Evolutionary conservation across 495 filamentous ascomycete genomes (phyloP), one percentile per base, ranked within the genome.

Genomic region (Penicillium diatomitis): DNA sequence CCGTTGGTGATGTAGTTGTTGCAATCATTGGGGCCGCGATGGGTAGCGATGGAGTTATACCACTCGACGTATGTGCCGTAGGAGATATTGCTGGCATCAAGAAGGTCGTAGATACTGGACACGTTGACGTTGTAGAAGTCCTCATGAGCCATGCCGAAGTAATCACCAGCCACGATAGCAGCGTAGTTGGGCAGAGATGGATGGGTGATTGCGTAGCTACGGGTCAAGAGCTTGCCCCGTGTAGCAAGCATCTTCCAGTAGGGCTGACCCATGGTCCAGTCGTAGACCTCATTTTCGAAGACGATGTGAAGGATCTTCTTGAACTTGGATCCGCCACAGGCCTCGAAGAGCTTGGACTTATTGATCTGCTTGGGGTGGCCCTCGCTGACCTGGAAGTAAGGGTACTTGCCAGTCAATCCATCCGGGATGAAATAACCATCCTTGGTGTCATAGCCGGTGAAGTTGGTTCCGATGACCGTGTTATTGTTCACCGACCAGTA

Each of bases 231-330:
- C 39, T 53, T 56, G 49, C 53, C 53, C 5, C 33, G 35, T 8
- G 20, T 56, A 27, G 53, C 53, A 0, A 56, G 53, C n/a, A 56
- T n/a, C 41, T 53, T 31, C 53, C 50, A 56, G 20, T 49, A 53
- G 20, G 49, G 28, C 10, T 48, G 10, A 29, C 35, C 33, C 46
- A 56, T 53, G 9, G 50, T 56, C 53, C 53, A 56, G 4, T 44
- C 10, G 49, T 38, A 56, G 44, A 56, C 53, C 35, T 56, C 50
- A 31, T 56, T 56, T 40, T 56, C 53, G 45, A 56, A 56, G 45
- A 56, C 32, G 9, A 56, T 33, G 36, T 56, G 53, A 7, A 56
- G 50, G 45, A 56, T 49, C 49, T 56, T 56, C 50, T 56, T 53
- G 50, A 56, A 38, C 41, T 49, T 56, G 50, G 34, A 39, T 20